A percentile compares a stretch with the other conserved stretches of the same genome.
phyloP scores from a whole-genome alignment of 495 filamentous ascomycete species.

The Durotheca rogersii region DNA sequence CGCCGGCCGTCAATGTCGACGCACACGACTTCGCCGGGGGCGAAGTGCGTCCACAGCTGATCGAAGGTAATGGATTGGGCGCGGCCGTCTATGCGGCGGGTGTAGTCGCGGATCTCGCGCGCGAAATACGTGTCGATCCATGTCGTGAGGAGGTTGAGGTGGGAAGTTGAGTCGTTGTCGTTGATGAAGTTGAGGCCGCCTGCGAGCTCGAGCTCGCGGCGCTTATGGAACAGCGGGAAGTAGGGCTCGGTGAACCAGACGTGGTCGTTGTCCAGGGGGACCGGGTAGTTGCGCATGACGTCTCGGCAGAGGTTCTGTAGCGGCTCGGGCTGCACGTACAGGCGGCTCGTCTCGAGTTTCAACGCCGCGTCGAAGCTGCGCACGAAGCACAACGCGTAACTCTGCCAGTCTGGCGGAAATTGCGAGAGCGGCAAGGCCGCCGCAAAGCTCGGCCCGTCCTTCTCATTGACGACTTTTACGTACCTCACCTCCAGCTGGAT shows the following conservation, averaged over 20 bases:
- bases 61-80: conserved; percentile 38
- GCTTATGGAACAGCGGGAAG: conserved; percentile 37
- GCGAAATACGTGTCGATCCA: conserved; percentile 42
- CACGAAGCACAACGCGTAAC: conserved; percentile 39
- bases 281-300: conserved; percentile 36
- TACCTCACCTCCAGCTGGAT: no score
- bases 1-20: conserved; percentile 28
- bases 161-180: conserved; percentile 31
- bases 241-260: conserved; percentile 38
- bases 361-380: conserved; percentile 26
- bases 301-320: conserved; percentile 37
- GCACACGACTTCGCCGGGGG: conserved; percentile 30
- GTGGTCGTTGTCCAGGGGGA: conserved; percentile 36
- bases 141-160: conserved; percentile 34
- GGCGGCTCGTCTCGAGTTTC: conserved; percentile 23
- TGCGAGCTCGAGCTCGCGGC: conserved; percentile 29
- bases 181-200: conserved; percentile 32
- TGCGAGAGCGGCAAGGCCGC: no score
- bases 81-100: conserved; percentile 26
- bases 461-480: no score
- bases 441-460: no score
- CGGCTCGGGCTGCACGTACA: conserved; percentile 38
- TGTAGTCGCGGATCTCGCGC: conserved; percentile 35
- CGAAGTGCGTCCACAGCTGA: conserved; percentile 41
- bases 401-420: conserved; percentile 46